Base-by-base conservation (phyloP, 129 eudicot genomes). In the Escallonia herrerae region DNA sequence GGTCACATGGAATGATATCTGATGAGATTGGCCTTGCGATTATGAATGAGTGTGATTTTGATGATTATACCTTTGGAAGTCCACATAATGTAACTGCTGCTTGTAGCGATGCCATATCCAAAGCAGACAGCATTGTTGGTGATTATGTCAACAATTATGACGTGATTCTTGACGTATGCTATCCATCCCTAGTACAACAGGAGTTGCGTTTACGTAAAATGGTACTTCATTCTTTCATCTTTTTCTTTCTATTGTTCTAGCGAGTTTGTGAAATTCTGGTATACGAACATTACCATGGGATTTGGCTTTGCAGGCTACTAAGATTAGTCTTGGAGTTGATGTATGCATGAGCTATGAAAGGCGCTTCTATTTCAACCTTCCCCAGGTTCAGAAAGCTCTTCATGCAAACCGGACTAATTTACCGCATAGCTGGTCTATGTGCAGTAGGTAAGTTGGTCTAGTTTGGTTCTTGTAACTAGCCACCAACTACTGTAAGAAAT, bases 1-100 rank as follows among this genome's bases (percentile, higher is more conserved):
- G 99, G 99, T 93, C 99, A 11, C 99, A 93, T 46, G 99, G 99
- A 58, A 93, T 93, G 99, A 93, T 93, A 52, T 93, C 99, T 5
- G 99, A 93, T 78, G 99, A 93, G 78, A 58, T 86, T 5, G 95
- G 96, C 48, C 96, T 88, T 40, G 55, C 90, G 2, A 79, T 93
- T 56, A 89, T 76, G 81, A 89, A 89, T 14, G 87, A 82, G 6
- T 93, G 99, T 72, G 83, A 82, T 51, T 93, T 93, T 66, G 87
- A 89, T 10, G 96, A 93, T 71, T 93, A 93, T 41, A 89, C 96
- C 5, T 89, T 80, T 69, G 70, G 69, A 37, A 74, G 78, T 58
- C 96, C 96, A 33, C 99, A 93, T 64, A 89, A 93, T 60, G 87
- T 64, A 57, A 66, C 96, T 44, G 56, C 37, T 52, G 57, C 73